These are phyloP conservation scores for Boletus subparvulus DNA, from an alignment of 768 basidiomycete genomes.

Conservation along the genomic window DNA sequence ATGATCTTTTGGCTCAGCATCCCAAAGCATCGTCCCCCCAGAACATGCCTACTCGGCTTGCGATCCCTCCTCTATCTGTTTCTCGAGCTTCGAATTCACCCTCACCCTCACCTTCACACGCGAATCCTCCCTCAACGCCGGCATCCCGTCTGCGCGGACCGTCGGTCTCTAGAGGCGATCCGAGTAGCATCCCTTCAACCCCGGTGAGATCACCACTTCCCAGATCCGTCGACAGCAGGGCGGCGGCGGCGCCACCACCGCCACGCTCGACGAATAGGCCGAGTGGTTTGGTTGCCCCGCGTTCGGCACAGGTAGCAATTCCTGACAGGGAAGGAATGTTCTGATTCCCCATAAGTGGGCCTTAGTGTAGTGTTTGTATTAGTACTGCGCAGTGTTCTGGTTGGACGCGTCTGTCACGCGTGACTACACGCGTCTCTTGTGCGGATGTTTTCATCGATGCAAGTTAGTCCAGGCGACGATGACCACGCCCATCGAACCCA, in stretches of 20 bases:
- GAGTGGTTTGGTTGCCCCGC: conserved; percentile 43
- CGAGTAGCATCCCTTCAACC: conserved; percentile 27
- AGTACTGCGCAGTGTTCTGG: no score
- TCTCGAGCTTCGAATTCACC: conserved; percentile 17
- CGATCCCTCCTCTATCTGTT: conserved; percentile 14
- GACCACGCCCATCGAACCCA: conserved; percentile 52
- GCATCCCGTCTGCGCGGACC: conserved; percentile 27
- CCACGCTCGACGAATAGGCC: conserved; percentile 70
- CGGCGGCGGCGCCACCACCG: conserved; percentile 54
- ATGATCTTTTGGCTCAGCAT: conserved; percentile 57
- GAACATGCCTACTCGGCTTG: conserved; percentile 32
- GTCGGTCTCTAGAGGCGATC: conserved; percentile 24
- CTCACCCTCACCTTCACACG: conserved; percentile 12
- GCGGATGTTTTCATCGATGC: not conserved
- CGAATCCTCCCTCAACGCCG: conserved; percentile 26
- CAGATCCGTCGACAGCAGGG: conserved; percentile 22
- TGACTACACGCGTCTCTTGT: conserved; percentile 19
- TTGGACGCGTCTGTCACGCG: conserved; percentile 25
- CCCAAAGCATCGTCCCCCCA: conserved; percentile 38
- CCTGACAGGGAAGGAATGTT: conserved; percentile 65
- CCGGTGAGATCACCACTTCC: conserved; percentile 26
- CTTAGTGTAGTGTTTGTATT: no score
- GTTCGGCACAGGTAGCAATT: conserved; percentile 51
- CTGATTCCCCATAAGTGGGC: conserved; percentile 28
- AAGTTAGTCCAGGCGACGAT: conserved; percentile 14